Conservation (phyloP, 495 filamentous ascomycete genomes). For the Daldinia caldariorum region DNA sequence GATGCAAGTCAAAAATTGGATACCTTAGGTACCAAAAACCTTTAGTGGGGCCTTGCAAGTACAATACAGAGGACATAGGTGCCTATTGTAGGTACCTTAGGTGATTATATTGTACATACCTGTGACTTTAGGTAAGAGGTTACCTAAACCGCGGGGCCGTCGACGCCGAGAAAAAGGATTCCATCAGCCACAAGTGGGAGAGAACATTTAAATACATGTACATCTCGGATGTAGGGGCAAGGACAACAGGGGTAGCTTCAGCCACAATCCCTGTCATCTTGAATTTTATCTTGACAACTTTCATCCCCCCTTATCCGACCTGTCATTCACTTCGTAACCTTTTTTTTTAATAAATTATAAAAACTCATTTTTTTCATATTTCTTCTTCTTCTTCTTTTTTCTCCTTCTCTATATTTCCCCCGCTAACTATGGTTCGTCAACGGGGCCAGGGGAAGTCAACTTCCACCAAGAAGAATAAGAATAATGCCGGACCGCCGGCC, state of each 20-base stretch:
- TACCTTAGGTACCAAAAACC: conserved; percentile 10
- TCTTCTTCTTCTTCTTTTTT: not conserved
- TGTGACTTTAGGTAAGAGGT: too few relatives aligned
- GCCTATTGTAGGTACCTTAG: too few relatives aligned
- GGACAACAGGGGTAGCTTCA: conserved; percentile 39
- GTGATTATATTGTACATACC: too few relatives aligned
- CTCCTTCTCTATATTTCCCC: not conserved
- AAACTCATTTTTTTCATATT: not conserved
- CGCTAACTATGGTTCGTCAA: conserved; percentile 38
- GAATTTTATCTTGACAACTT: conserved; percentile 11
- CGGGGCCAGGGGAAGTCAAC: conserved; percentile 31
- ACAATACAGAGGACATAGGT: too few relatives aligned
- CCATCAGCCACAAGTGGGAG: not conserved
- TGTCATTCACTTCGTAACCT: not conserved
- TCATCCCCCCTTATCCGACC: conserved; percentile 7
- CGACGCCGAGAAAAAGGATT: not conserved
- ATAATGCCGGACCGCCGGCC: conserved; percentile 52
- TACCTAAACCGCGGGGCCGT: conserved; percentile 1
- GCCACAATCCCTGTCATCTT: conserved; percentile 31
- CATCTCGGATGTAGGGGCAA: not conserved
- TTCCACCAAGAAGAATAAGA: conserved; percentile 39
- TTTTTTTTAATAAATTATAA: not conserved
- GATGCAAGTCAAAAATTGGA: conserved; percentile 14
- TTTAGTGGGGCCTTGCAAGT: conserved; percentile 18
- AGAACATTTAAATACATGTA: too few relatives aligned